Evolutionary conservation across 2,329 filamentous ascomycete genomes (phyloP).

Genomic region (Sphaerostilbella broomeana): DNA sequence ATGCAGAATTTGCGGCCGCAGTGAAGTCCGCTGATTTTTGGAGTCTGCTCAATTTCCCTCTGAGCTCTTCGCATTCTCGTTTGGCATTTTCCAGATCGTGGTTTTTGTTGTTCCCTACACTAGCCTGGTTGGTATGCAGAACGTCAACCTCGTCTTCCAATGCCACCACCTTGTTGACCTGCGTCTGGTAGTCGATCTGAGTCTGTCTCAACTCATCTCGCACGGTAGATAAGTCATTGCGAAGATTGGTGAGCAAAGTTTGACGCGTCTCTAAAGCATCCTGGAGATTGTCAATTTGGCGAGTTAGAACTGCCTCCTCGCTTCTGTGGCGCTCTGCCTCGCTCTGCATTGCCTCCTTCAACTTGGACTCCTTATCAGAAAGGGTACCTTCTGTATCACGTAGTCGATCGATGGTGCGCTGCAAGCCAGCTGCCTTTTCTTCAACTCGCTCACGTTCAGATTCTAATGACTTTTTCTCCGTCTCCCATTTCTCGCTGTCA

Average conservation of each 20-base stretch:
- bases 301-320: constrained; percentile 62
- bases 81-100: constrained; percentile 16
- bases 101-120: background rate
- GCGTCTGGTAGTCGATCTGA: constrained; percentile 54
- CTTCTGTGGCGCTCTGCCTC: constrained; percentile 65
- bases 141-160: constrained; percentile 74
- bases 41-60: constrained; percentile 33
- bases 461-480: constrained; percentile 55
- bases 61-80: constrained; percentile 24
- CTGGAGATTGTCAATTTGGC: constrained; percentile 70
- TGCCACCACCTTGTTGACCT: constrained; percentile 59
- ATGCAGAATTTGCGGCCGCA: constrained; percentile 23
- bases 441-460: constrained; percentile 60
- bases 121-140: constrained; percentile 41
- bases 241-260: constrained; percentile 56
- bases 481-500: constrained; percentile 67
- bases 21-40: constrained; percentile 21
- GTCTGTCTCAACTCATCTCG: constrained; percentile 65
- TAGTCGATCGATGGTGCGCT: constrained; percentile 64
- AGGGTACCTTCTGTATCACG: constrained; percentile 61
- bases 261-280: constrained; percentile 63
- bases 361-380: constrained; percentile 59
- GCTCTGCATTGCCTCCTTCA: constrained; percentile 62
- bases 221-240: constrained; percentile 57
- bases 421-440: constrained; percentile 59